These are phyloP conservation scores for Gleditsia sinensis DNA, from an alignment of 306 rosid genomes.

Conservation along the genomic window DNA sequence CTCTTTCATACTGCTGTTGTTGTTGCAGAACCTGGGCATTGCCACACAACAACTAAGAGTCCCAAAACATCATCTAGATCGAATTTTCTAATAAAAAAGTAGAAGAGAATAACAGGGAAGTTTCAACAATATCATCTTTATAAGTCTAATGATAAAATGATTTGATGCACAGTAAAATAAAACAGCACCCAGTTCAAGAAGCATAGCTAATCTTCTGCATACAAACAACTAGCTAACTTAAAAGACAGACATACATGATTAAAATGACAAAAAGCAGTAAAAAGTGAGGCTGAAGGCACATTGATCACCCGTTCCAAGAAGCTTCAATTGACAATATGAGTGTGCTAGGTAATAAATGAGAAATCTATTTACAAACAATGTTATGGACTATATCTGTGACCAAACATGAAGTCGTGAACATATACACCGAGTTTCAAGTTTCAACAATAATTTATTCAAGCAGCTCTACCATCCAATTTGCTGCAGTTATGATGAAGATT, in stretches of 20 bases:
- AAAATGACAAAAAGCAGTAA: not conserved
- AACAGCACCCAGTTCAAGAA: not conserved
- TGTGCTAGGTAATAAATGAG: conserved; percentile 4
- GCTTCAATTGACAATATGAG: conserved; percentile 12
- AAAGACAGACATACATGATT: not conserved
- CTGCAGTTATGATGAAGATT: not conserved
- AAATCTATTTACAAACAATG: not conserved
- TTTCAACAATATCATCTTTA: not conserved
- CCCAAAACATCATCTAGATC: not conserved
- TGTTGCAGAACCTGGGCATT: conserved; percentile 70
- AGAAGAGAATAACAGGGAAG: not conserved
- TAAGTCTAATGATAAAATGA: conserved; percentile 3
- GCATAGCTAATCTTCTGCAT: not conserved
- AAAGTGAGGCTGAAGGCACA: not conserved
- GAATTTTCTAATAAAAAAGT: not conserved
- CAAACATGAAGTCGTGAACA: not conserved
- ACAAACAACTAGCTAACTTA: not conserved
- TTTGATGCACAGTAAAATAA: not conserved
- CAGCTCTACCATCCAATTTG: not conserved
- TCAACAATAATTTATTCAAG: not conserved
- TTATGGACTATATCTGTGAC: not conserved
- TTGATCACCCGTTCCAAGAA: conserved; percentile 4
- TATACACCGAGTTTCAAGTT: not conserved
- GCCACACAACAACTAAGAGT: conserved; percentile 30
- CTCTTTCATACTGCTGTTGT: conserved; percentile 77